Conservation (phyloP, 768 basidiomycete species). For the Suillus bovinus region DNA sequence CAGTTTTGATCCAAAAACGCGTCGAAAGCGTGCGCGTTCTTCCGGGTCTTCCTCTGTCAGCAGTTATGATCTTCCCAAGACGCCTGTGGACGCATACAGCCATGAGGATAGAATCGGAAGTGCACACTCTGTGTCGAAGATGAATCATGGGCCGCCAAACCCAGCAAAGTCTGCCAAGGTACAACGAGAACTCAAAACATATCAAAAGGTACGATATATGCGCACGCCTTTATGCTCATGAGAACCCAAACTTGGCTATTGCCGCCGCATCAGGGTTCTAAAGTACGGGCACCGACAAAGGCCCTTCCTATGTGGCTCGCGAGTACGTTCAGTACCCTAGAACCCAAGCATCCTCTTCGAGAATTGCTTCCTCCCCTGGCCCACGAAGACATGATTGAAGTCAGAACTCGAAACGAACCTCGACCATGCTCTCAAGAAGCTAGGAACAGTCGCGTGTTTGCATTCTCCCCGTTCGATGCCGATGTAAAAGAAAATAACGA, state of each 20-base stretch:
- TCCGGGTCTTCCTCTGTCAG: constrained; percentile 47
- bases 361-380: constrained; percentile 26
- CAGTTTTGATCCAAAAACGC: constrained; percentile 19
- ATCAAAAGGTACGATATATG: constrained; percentile 32
- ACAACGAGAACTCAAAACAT: neutral
- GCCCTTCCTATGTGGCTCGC: constrained; percentile 59
- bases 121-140: constrained; percentile 46
- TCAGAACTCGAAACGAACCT: constrained; percentile 8
- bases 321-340: constrained; percentile 49
- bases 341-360: constrained; percentile 35
- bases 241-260: constrained; percentile 15
- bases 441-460: constrained; percentile 20
- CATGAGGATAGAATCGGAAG: constrained; percentile 36
- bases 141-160: constrained; percentile 21
- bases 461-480: constrained; percentile 29
- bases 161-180: neutral
- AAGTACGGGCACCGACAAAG: constrained; percentile 20
- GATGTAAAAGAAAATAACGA: neutral
- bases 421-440: constrained; percentile 1
- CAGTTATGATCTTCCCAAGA: constrained; percentile 41
- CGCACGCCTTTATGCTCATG: constrained; percentile 13
- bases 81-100: constrained; percentile 42
- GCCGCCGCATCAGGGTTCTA: constrained; percentile 13
- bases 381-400: constrained; percentile 6
- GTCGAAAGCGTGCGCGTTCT: constrained; percentile 37